Base-by-base conservation (phyloP, 75 land plant species). In the Adiantum capillusveneris region DNA sequence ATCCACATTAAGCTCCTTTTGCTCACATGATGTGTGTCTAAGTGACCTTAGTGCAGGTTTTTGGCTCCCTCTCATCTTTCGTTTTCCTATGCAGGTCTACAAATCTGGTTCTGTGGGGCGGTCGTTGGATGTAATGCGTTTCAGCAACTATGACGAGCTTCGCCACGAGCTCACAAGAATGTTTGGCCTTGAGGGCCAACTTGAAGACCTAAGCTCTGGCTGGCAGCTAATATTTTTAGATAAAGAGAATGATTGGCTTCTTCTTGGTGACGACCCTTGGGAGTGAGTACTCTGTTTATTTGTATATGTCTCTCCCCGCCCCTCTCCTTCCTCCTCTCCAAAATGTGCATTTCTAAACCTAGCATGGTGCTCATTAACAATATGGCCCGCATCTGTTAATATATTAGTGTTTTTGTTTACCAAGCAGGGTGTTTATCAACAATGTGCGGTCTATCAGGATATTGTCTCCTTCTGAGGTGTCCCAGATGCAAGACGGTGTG, bases 201-300 rank as follows among this genome's bases (percentile, higher is more conserved):
- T 87, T 65, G 88, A 87, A 67, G 91, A 87, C 74, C 87, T 87
- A 50, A 88, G 79, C 77, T 88, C 93, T 76, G 88, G 88, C 85
- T 88, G 93, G 93, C 93, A 88, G 85, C 88, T 88, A 79, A 87
- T 88, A 75, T 85, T 88, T 43, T 75, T 85, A 31, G 93, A 88
- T 72, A 71, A 84, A 59, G 93, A 88, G 72, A 85, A 85, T 63
- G 93, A 88, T 58, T 77, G 83, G 58, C 89, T 88, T 73, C 93
- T 88, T 52, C 82, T 88, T 19, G 93, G 93, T 0, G 93, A 88
- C 53, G 93, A 82, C 56, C 93, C 93, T 29, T 88, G 93, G 93
- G 85, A 70, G 93, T 88, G 63, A 69, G 89, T 85, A 60, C 45
- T 22, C 24, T 52, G 44, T 17, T 30, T 25, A 24, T 17, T 9